Conservation (phyloP, 2,329 filamentous ascomycete genomes). For the Pseudogymnoascus sp. region DNA sequence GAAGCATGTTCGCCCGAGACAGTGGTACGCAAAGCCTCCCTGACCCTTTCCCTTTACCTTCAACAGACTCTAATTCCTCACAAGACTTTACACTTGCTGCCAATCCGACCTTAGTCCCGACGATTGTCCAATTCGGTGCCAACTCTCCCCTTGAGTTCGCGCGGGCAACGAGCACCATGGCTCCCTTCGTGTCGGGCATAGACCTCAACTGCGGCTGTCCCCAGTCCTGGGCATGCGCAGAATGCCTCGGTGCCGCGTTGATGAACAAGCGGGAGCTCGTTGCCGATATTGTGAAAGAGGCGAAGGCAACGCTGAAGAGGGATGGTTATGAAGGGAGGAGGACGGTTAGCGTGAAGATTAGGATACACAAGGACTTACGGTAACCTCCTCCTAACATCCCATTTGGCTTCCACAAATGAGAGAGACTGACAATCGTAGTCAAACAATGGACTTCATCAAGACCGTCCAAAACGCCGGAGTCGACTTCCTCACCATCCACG, state of each 20-base stretch:
- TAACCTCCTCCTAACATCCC: slow-evolving; percentile 15
- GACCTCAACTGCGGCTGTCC: slow-evolving; percentile 68
- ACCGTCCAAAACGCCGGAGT: slow-evolving; percentile 50
- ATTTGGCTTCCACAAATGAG: neutral
- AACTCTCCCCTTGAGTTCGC: slow-evolving; percentile 53
- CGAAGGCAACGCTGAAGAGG: slow-evolving; percentile 39
- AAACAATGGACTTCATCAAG: slow-evolving; percentile 51
- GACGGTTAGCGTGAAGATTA: slow-evolving; percentile 61
- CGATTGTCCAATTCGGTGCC: slow-evolving; percentile 60
- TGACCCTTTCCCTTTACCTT: neutral
- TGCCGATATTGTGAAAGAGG: slow-evolving; percentile 54
- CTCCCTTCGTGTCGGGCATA: slow-evolving; percentile 53
- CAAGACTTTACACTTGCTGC: slow-evolving; percentile 55
- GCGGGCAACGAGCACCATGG: slow-evolving; percentile 52
- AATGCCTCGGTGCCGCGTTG: slow-evolving; percentile 58
- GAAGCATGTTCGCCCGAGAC: slow-evolving; percentile 49
- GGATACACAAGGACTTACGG: slow-evolving; percentile 57
- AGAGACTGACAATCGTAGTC: neutral
- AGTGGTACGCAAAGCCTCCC: slow-evolving; percentile 37
- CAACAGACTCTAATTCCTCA: slow-evolving; percentile 16
- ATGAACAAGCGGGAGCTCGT: slow-evolving; percentile 58
- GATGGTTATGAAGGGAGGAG: slow-evolving; percentile 44
- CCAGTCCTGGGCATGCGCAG: slow-evolving; percentile 63
- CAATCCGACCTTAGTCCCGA: slow-evolving; percentile 41
- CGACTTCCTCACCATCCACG: slow-evolving; percentile 64